Conservation (phyloP, 352 stramenopile species). For the Phytopythium boreale region DNA sequence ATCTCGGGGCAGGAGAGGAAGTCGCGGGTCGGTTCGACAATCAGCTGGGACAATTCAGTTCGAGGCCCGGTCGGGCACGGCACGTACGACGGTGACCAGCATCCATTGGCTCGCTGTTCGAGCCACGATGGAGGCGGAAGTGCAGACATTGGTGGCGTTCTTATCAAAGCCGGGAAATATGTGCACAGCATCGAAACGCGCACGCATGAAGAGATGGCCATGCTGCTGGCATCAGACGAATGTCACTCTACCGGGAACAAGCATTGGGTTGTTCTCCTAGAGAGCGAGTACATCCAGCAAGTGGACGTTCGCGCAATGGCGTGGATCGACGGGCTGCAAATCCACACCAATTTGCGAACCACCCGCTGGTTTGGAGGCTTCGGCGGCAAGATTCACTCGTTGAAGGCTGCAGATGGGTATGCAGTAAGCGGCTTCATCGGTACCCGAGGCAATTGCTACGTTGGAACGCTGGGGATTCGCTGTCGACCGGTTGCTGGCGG, state of each 20-base stretch:
- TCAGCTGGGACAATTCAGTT: conserved; percentile 42
- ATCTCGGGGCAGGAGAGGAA: conserved; percentile 33
- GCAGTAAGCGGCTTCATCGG: conserved; percentile 57
- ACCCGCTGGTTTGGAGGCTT: conserved; percentile 64
- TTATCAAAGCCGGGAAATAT: conserved; percentile 36
- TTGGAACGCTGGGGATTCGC: conserved; percentile 44
- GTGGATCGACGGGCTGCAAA: conserved; percentile 64
- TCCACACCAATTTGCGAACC: conserved; percentile 56
- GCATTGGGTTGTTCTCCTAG: conserved; percentile 43
- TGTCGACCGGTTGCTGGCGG: conserved; percentile 17
- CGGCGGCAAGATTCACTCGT: conserved; percentile 38
- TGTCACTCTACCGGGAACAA: conserved; percentile 23
- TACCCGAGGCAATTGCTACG: conserved; percentile 35
- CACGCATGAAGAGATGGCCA: conserved; percentile 33
- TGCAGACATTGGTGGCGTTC: conserved; percentile 41
- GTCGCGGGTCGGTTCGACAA: conserved; percentile 28
- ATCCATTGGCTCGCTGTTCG: not conserved
- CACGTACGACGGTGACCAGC: conserved; percentile 36
- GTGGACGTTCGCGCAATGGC: conserved; percentile 54
- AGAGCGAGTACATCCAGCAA: conserved; percentile 42
- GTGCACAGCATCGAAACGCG: conserved; percentile 41
- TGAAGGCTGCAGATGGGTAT: conserved; percentile 37
- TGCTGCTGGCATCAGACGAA: conserved; percentile 18
- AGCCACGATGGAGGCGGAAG: not conserved
- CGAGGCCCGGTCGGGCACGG: conserved; percentile 45